Evolutionary conservation across 129 eudicot genomes (phyloP).

Genomic region (Lonicera japonica): DNA sequence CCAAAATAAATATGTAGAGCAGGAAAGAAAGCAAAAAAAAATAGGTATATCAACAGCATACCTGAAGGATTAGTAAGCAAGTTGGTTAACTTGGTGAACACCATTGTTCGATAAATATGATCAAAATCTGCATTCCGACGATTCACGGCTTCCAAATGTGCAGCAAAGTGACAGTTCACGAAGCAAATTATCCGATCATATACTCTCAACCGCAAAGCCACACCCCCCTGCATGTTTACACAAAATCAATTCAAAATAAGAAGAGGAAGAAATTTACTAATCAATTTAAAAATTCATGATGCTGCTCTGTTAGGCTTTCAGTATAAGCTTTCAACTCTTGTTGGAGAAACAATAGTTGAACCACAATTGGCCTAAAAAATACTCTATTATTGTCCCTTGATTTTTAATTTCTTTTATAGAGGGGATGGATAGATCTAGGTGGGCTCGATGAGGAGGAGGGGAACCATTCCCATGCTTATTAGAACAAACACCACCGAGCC

Average conservation of each 20-base stretch:
- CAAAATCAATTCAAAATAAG: no score
- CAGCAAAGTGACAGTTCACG: constrained; percentile 93
- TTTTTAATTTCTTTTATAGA: no score
- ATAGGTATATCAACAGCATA: constrained; percentile 58
- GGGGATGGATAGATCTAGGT: no score
- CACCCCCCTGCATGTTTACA: constrained; percentile 72
- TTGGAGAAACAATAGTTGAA: no score
- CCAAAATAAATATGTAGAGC: constrained; percentile 63
- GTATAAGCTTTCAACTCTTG: no score
- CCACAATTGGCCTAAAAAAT: no score
- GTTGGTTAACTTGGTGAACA: constrained; percentile 55
- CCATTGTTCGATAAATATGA: constrained; percentile 69
- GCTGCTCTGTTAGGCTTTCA: no score
- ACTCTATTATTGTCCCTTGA: no score
- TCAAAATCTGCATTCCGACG: constrained; percentile 92
- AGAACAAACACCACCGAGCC: no score
- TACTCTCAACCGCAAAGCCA: constrained; percentile 90
- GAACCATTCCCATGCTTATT: no score
- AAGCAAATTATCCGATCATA: constrained; percentile 86
- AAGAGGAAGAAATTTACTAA: background rate
- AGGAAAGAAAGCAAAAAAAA: constrained; percentile 75
- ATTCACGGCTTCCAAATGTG: constrained; percentile 95
- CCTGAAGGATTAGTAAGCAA: constrained; percentile 65
- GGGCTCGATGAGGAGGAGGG: no score
- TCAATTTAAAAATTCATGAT: no score